phyloP scores from a whole-genome alignment of 164 flowering plant genomes.

The Macadamia tetraphylla region DNA sequence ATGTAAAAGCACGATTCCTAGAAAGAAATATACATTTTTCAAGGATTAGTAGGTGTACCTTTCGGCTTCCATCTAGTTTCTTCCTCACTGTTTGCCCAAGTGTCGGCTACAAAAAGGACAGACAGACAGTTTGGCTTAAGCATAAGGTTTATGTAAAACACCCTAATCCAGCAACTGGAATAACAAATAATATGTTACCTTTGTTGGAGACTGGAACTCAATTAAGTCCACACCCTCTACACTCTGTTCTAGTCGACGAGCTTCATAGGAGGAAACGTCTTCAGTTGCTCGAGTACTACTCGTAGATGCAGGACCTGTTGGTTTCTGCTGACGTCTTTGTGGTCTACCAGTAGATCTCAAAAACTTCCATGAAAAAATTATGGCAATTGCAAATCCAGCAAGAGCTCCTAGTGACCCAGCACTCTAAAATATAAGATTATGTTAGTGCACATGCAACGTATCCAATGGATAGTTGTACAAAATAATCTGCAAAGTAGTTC shows the following conservation, averaged over 20 bases:
- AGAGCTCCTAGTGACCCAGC: constrained; percentile 33
- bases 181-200: constrained; percentile 11
- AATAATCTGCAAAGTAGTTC: background rate
- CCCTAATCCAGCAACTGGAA: background rate
- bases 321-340: constrained; percentile 15
- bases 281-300: constrained; percentile 7
- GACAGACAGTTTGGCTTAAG: constrained; percentile 5
- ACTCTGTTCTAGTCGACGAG: background rate
- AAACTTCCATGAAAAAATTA: constrained; percentile 34
- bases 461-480: too few relatives aligned
- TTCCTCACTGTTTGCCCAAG: constrained; percentile 21
- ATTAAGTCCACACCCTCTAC: background rate
- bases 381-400: constrained; percentile 35
- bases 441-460: background rate
- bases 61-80: constrained; percentile 27
- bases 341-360: constrained; percentile 20
- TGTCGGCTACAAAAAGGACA: constrained; percentile 19
- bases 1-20: background rate
- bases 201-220: constrained; percentile 15
- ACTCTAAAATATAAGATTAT: constrained; percentile 15
- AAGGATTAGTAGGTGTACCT: constrained; percentile 14
- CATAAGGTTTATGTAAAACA: background rate
- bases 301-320: constrained; percentile 21
- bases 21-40: background rate
- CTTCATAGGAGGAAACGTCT: constrained; percentile 10